Evolutionary conservation across 73 alveolate genomes (phyloP), one percentile per base, ranked within the genome.

Genomic region (Durusdinium trenchii): DNA sequence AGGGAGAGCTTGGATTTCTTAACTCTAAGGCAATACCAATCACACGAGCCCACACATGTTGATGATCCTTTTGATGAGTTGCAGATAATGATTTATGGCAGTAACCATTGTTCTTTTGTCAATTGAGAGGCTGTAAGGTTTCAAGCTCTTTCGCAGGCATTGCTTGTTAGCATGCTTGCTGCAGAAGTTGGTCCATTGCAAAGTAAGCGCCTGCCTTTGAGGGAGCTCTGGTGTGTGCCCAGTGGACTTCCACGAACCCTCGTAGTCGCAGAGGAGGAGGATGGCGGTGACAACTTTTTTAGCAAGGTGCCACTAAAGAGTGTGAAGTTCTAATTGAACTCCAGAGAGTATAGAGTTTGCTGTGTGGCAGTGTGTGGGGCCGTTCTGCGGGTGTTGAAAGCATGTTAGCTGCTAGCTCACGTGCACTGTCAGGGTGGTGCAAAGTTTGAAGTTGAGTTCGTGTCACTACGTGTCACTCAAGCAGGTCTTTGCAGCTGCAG

Each of bases 401-500:
- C 69, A 57, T 23, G 69, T 12, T 23, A 23, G 12, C 23, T 57
- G 69, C 23, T 23, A 57, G 23, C 69, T 16, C 12, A 57, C 12
- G 23, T 23, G 32, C 69, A 57, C 69, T 12, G 23, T 12, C 4
- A n/a, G 38, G 4, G 9, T 43, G 4, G 86, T 36, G 12, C 32
- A 40, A 16, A 43, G 38, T 12, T 5, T 14, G 20, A 76, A 7
- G n/a, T 40, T 14, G 2, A 76, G 57, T 2, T 42, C 45, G 30
- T n/a, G 26, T 38, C 6, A 71, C 83, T 4, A 3, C 32, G 42
- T 26, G 78, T 64, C 78, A 64, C 10, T 62, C 76, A 5, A 38
- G 18, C 76, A 89, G 96, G 96, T 89, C 67, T 89, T 89, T 40
- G 96, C 96, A 0, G 96, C 96, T 1, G 96, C 96, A 3, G 96